These are phyloP conservation scores for Diplodia sapinea DNA, from an alignment of 2,329 filamentous ascomycete species.

Conservation along the genomic window DNA sequence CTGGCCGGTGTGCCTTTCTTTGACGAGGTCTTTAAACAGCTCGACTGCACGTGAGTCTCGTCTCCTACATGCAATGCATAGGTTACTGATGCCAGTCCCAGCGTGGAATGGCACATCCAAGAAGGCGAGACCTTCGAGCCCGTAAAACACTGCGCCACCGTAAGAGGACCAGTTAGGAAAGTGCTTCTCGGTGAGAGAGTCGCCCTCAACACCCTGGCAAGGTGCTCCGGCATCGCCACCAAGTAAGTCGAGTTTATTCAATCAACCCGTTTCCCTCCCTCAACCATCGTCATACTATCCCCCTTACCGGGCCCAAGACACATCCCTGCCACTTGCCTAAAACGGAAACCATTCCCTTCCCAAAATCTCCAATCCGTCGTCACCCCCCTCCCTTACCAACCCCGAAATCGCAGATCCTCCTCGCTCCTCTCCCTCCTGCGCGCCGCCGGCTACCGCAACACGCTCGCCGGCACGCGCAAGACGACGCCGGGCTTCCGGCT, in stretches of 20 bases:
- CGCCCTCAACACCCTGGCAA: constrained; percentile 85
- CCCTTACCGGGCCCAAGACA: background rate
- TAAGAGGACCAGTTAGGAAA: constrained; percentile 80
- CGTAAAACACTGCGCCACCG: constrained; percentile 74
- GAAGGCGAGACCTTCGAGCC: constrained; percentile 75
- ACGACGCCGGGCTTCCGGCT: constrained; percentile 94
- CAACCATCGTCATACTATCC: background rate
- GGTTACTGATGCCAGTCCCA: constrained; percentile 35
- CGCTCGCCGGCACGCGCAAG: constrained; percentile 92
- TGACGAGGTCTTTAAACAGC: constrained; percentile 87
- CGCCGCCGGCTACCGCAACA: constrained; percentile 74
- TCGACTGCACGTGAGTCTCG: constrained; percentile 73
- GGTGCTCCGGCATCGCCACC: constrained; percentile 90
- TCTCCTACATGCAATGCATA: background rate
- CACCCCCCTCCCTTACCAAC: background rate
- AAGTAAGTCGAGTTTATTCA: constrained; percentile 44
- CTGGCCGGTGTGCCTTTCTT: constrained; percentile 94
- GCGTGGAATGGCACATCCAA: constrained; percentile 82
- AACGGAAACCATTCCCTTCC: background rate
- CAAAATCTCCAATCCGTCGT: too few species aligned
- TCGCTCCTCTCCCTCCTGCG: constrained; percentile 60
- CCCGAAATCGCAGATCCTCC: constrained; percentile 43
- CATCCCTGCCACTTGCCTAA: background rate
- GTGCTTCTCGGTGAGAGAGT: constrained; percentile 92
- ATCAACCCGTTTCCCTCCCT: background rate